Evolutionary conservation across 2,329 filamentous ascomycete genomes (phyloP).

Genomic region (Aspergillus piperis): DNA sequence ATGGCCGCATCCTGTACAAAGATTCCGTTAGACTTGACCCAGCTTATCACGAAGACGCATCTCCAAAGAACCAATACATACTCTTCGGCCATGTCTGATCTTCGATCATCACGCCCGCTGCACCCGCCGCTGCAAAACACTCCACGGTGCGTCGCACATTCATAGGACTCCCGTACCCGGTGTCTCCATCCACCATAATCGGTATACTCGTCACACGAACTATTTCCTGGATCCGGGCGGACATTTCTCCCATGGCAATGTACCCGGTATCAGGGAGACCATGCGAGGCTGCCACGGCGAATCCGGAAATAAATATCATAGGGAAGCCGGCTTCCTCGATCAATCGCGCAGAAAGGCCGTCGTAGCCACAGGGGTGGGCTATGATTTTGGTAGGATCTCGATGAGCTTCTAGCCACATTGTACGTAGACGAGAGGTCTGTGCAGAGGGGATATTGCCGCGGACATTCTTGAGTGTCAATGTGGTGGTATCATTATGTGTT

Average conservation of each 20-base stretch:
- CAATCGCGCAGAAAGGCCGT: slow-evolving; percentile 47
- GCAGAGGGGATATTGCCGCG: slow-evolving; percentile 42
- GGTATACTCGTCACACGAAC: slow-evolving; percentile 43
- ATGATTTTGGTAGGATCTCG: slow-evolving; percentile 47
- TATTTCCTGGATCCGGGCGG: slow-evolving; percentile 48
- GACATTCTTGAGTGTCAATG: slow-evolving; percentile 28
- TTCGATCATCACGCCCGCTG: slow-evolving; percentile 47
- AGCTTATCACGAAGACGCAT: not conserved
- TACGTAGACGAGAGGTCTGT: slow-evolving; percentile 39
- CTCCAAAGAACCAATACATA: slow-evolving; percentile 23
- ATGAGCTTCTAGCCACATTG: slow-evolving; percentile 38
- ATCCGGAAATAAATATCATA: slow-evolving; percentile 49
- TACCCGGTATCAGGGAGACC: slow-evolving; percentile 53
- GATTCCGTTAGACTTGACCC: not conserved
- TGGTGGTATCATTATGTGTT: not conserved
- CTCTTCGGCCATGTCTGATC: slow-evolving; percentile 54
- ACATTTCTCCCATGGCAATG: slow-evolving; percentile 52
- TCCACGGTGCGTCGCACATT: slow-evolving; percentile 51
- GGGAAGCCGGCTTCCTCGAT: slow-evolving; percentile 52
- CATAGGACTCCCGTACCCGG: slow-evolving; percentile 52
- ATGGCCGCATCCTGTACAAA: slow-evolving; percentile 45
- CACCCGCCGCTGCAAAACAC: slow-evolving; percentile 45
- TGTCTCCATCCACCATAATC: slow-evolving; percentile 51
- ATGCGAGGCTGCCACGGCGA: slow-evolving; percentile 43
- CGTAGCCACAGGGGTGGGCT: slow-evolving; percentile 48